Base-by-base conservation (phyloP, 805 yeast species). In the Priceomyces haplophilus region DNA sequence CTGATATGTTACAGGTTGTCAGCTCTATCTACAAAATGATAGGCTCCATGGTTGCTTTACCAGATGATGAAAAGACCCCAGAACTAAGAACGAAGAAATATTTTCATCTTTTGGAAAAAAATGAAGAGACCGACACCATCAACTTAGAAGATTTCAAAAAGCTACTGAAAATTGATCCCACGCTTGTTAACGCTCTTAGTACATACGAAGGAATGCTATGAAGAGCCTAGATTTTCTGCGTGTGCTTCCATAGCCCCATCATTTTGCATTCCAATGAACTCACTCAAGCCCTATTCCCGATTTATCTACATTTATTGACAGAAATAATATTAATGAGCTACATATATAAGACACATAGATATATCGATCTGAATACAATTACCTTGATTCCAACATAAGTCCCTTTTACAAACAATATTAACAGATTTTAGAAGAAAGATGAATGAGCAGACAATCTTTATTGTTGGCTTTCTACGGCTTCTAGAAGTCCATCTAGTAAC, bases 21-120 rank as follows among this genome's bases (percentile, higher is more conserved):
- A 73, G 78, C 23, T 84, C 97, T 24, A 86, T 91, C 25, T 91
- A 93, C 63, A 86, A 85, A 62, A 90, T 93, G 98, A 85, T 91
- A 45, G 99, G 98, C 1, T 78, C 90, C 1, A 88, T 90, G 91
- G 96, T 90, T 45, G 82, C 82, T 47, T 72, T 89, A 40, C 86
- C 88, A 15, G 91, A 82, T 17, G 97, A 90, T 58, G 98, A 90
- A 54, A 79, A 82, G 35, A 89, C 98, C 0, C 98, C 99, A 0
- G 97, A 90, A 55, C 70, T 82, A 50, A 75, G 98, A 47, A 88
- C 88, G 1, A 76, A 80, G 40, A 91, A 89, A 70, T 82, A 91
- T 33, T 91, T 95, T 66, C 72, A 64, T 30, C 64, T 79, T 40
- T 75, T 88, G 78, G 87, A 83, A 49, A 85, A 88, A 58, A 80